A percentile compares a stretch with the other conserved stretches of the same genome.
phyloP scores from a whole-genome alignment of 1,139 yeast genomes.

The Groenewaldozyma sp. region DNA sequence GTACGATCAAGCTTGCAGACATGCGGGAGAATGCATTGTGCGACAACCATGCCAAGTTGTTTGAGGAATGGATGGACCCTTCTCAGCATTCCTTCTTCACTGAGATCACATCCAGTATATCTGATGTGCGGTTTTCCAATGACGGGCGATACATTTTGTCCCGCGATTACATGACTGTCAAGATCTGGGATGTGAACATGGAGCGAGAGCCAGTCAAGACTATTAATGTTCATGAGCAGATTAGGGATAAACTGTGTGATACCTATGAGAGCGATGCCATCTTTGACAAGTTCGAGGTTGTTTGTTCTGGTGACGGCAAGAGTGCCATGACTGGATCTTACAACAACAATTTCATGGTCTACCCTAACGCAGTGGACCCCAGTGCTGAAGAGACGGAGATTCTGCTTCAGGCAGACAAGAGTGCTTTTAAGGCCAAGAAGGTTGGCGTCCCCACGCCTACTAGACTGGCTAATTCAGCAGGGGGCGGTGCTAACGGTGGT shows the following conservation, averaged over 20 bases:
- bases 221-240: conserved; percentile 90
- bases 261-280: conserved; percentile 98
- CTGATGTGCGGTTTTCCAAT: conserved; percentile 86
- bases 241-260: conserved; percentile 88
- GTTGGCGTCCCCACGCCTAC: conserved; percentile 32
- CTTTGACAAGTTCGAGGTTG: conserved; percentile 96
- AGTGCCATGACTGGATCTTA: conserved; percentile 96
- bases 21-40: conserved; percentile 95
- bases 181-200: conserved; percentile 98
- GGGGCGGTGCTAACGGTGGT: conserved; percentile 6
- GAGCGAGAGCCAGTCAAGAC: conserved; percentile 91
- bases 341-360: conserved; percentile 93
- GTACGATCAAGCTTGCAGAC: conserved; percentile 90
- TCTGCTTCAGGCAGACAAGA: conserved; percentile 92
- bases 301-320: conserved; percentile 86
- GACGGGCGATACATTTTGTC: conserved; percentile 93
- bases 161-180: conserved; percentile 94
- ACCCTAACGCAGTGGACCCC: conserved; percentile 60
- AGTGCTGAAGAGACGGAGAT: conserved; percentile 60
- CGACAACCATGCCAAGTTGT: conserved; percentile 78
- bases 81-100: conserved; percentile 92
- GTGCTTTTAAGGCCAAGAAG: conserved; percentile 84
- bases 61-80: conserved; percentile 91
- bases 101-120: conserved; percentile 89
- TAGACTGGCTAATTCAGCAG: conserved; percentile 9